A percentile compares a stretch with the other conserved stretches of the same genome.
Evolutionary conservation across 495 filamentous ascomycete species (phyloP).

Genomic region (Entonaema liquescens): DNA sequence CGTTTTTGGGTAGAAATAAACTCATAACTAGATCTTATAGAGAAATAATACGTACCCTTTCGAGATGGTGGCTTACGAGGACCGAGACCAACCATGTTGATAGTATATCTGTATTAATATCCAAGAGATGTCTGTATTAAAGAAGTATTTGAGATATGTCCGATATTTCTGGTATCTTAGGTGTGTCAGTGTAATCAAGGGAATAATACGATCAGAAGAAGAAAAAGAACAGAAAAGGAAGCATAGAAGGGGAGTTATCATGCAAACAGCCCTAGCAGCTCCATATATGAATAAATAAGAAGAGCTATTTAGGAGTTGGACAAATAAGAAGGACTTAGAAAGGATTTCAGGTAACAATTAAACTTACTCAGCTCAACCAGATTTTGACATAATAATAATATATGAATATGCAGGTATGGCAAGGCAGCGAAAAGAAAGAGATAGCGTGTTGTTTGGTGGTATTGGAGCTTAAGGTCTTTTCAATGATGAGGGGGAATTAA

Average conservation of each 20-base stretch:
- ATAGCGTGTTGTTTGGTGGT: constrained; percentile 20
- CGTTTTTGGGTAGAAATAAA: background rate
- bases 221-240: background rate
- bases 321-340: constrained; percentile 12
- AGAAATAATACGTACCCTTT: constrained; percentile 66
- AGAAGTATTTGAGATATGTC: constrained; percentile 1
- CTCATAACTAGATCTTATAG: constrained; percentile 20
- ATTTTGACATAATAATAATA: constrained; percentile 19
- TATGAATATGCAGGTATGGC: constrained; percentile 20
- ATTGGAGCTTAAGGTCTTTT: constrained; percentile 35
- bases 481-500: constrained; percentile 36
- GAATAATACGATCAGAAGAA: background rate
- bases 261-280: constrained; percentile 15
- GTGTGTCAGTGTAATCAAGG: constrained; percentile 16
- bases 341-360: constrained; percentile 2
- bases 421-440: constrained; percentile 22
- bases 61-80: constrained; percentile 77
- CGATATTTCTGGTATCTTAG: constrained; percentile 8
- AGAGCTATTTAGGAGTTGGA: constrained; percentile 12
- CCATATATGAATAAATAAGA: constrained; percentile 25
- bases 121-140: constrained; percentile 5
- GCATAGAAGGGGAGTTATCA: constrained; percentile 11
- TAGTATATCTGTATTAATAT: constrained; percentile 26
- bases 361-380: constrained; percentile 42
- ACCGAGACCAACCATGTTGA: constrained; percentile 78